phyloP scores from a whole-genome alignment of 345 rosid genomes.

The Eutrema japonicum region DNA sequence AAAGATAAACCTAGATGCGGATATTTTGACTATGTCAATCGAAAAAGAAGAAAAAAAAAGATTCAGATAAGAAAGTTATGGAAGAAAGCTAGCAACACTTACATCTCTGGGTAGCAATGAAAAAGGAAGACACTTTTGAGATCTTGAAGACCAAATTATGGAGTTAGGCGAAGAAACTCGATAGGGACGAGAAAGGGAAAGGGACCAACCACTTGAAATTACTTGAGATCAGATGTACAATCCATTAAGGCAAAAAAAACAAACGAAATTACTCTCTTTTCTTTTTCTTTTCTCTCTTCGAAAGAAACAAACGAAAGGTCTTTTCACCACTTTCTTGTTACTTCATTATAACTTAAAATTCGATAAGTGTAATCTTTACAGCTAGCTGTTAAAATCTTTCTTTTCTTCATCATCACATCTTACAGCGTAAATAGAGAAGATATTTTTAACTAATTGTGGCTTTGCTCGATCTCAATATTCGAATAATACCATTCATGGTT shows the following conservation, averaged over 20 bases:
- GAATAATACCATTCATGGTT: neutral
- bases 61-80: slow-evolving; percentile 24
- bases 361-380: slow-evolving; percentile 27
- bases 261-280: neutral
- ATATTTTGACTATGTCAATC: slow-evolving; percentile 30
- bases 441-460: slow-evolving; percentile 8
- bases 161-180: slow-evolving; percentile 27
- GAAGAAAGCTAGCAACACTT: slow-evolving; percentile 26
- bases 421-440: neutral
- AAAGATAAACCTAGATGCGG: slow-evolving; percentile 22
- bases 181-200: slow-evolving; percentile 29
- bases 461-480: neutral
- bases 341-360: slow-evolving; percentile 12
- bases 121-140: slow-evolving; percentile 28
- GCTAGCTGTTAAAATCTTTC: slow-evolving; percentile 34
- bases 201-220: slow-evolving; percentile 27
- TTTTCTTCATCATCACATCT: slow-evolving; percentile 15
- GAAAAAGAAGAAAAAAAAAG: neutral
- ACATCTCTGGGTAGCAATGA: slow-evolving; percentile 23
- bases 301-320: slow-evolving; percentile 7
- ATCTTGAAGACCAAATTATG: slow-evolving; percentile 10
- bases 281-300: neutral
- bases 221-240: slow-evolving; percentile 40
- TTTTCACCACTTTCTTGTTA: slow-evolving; percentile 9
- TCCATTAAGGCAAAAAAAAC: slow-evolving; percentile 10